Conservation (phyloP, 148 eudicot species). For the Rhododendron henanense region DNA sequence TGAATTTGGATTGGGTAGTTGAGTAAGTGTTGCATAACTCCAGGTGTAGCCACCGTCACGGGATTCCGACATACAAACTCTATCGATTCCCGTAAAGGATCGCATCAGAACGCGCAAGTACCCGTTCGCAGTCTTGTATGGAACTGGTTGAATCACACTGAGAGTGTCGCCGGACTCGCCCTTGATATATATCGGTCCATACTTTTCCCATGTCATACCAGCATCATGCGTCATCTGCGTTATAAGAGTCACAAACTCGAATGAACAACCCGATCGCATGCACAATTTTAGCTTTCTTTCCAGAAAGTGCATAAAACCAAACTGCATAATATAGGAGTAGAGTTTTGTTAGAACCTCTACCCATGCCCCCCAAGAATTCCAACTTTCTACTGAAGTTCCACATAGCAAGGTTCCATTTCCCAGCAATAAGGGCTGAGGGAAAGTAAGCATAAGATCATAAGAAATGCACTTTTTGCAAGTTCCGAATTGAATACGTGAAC, state of each 20-base stretch:
- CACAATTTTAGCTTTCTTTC: background rate
- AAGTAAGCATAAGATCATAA: background rate
- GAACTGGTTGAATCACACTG: slow-evolving; percentile 95
- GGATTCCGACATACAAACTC: slow-evolving; percentile 83
- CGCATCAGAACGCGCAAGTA: slow-evolving; percentile 69
- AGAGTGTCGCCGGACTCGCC: slow-evolving; percentile 19
- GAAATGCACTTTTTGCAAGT: background rate
- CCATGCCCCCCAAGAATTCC: slow-evolving; percentile 99
- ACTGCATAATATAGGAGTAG: background rate
- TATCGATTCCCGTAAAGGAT: slow-evolving; percentile 52
- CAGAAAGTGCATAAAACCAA: background rate
- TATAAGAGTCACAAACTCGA: slow-evolving; percentile 1
- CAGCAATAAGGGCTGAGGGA: slow-evolving; percentile 69
- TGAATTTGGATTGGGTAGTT: slow-evolving; percentile 93
- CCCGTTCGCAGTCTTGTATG: slow-evolving; percentile 74
- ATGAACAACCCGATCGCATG: background rate
- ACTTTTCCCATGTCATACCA: slow-evolving; percentile 77
- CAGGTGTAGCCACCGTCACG: slow-evolving; percentile 74
- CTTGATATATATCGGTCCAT: slow-evolving; percentile 80
- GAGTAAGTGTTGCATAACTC: slow-evolving; percentile 61
- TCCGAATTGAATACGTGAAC: background rate
- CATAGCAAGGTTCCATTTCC: slow-evolving; percentile 75
- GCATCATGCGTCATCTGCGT: slow-evolving; percentile 70
- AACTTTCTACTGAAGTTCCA: slow-evolving; percentile 96
- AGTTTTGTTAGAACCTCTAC: slow-evolving; percentile 53